Evolutionary conservation across 768 basidiomycete genomes (phyloP).

Genomic region (Psilocybe azurescens): DNA sequence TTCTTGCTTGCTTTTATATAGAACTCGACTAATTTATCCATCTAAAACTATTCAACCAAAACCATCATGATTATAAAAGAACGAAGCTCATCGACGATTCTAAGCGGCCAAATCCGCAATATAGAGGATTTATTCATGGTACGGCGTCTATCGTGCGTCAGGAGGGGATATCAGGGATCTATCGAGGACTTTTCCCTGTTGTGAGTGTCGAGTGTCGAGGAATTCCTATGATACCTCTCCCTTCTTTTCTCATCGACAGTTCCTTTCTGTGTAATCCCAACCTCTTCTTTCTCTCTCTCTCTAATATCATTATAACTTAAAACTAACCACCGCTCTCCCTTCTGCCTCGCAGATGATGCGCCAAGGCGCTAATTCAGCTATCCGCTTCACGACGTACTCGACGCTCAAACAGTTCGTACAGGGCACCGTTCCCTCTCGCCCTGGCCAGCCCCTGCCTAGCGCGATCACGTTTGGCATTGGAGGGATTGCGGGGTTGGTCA

Average conservation of each 20-base stretch:
- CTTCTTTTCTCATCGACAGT: too few species aligned
- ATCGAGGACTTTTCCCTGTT: constrained; percentile 92
- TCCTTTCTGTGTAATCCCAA: too few species aligned
- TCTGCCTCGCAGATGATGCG: constrained; percentile 80
- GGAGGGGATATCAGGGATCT: constrained; percentile 86
- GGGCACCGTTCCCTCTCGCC: constrained; percentile 63
- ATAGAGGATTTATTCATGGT: constrained; percentile 87
- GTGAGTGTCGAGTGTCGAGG: constrained; percentile 49
- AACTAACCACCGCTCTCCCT: too few species aligned
- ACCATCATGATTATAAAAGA: constrained; percentile 42
- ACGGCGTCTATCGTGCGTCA: constrained; percentile 78
- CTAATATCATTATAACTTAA: not conserved
- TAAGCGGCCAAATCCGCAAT: constrained; percentile 83
- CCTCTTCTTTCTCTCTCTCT: not conserved
- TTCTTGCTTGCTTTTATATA: not conserved
- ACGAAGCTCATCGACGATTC: constrained; percentile 98
- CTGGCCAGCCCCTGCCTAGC: constrained; percentile 84
- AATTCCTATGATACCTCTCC: not conserved
- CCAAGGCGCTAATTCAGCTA: constrained; percentile 97
- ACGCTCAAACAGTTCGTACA: constrained; percentile 94
- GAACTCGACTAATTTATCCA: too few species aligned
- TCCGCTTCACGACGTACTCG: constrained; percentile 94
- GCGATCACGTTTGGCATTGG: constrained; percentile 95
- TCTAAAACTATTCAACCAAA: too few species aligned
- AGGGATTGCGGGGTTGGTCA: constrained; percentile 91